Evolutionary conservation across 345 rosid genomes (phyloP).

Genomic region (Hibiscus mutabilis): DNA sequence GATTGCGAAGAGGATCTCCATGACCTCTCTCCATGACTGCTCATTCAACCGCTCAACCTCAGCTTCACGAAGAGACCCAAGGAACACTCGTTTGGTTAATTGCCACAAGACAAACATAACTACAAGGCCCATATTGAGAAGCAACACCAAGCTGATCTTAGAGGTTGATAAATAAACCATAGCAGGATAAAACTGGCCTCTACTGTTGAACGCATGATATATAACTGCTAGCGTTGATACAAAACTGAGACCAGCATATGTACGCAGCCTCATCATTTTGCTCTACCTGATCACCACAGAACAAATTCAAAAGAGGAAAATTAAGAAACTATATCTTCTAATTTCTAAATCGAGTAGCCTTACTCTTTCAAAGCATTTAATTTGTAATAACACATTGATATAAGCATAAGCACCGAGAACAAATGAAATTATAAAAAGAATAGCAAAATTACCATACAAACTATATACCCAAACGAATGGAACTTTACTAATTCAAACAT

Average conservation of each 20-base stretch:
- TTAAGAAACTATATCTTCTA: background rate
- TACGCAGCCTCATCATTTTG: conserved; percentile 65
- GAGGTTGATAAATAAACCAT: conserved; percentile 79
- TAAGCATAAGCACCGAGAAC: background rate
- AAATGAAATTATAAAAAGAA: background rate
- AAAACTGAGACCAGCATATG: conserved; percentile 64
- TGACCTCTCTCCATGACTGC: conserved; percentile 87
- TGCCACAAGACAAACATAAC: conserved; percentile 77
- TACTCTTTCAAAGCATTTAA: background rate
- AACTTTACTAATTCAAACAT: background rate
- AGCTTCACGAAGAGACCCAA: conserved; percentile 91
- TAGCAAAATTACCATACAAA: background rate
- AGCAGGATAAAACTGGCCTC: conserved; percentile 91
- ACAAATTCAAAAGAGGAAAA: background rate
- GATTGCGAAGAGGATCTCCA: conserved; percentile 92
- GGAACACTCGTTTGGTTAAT: conserved; percentile 59
- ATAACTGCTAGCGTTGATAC: conserved; percentile 48
- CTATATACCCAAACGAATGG: background rate
- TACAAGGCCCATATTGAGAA: conserved; percentile 86
- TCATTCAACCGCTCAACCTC: conserved; percentile 93
- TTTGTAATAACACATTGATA: background rate
- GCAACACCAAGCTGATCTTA: conserved; percentile 68
- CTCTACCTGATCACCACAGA: conserved; percentile 4
- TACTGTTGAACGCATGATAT: conserved; percentile 75
- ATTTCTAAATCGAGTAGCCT: background rate